Evolutionary conservation across 805 yeast species (phyloP).

Genomic region (Zygotorulaspora chibaensis): DNA sequence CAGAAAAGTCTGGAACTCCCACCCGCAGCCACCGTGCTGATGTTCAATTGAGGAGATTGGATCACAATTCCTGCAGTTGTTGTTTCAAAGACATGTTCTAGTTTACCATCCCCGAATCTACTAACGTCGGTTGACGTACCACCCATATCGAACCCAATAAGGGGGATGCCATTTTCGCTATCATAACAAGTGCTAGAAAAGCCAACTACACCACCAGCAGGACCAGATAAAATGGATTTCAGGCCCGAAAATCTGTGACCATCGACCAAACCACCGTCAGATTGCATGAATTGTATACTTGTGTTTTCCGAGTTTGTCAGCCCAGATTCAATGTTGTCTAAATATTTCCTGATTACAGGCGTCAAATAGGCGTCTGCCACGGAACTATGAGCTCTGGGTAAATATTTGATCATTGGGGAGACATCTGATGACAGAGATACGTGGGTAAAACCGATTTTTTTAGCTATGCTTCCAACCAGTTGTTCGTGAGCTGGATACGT

Average conservation of each 20-base stretch:
- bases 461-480: slow-evolving; percentile 55
- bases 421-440: slow-evolving; percentile 64
- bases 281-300: slow-evolving; percentile 82
- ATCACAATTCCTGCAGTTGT: slow-evolving; percentile 79
- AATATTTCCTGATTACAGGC: slow-evolving; percentile 67
- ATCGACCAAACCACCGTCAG: slow-evolving; percentile 91
- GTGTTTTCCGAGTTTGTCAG: slow-evolving; percentile 47
- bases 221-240: slow-evolving; percentile 86
- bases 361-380: slow-evolving; percentile 81
- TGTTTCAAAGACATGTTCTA: slow-evolving; percentile 78
- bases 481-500: slow-evolving; percentile 68
- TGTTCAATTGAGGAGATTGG: slow-evolving; percentile 80
- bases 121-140: slow-evolving; percentile 88
- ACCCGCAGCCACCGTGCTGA: slow-evolving; percentile 81
- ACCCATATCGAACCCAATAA: slow-evolving; percentile 86
- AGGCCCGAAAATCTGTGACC: slow-evolving; percentile 82
- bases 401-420: slow-evolving; percentile 74
- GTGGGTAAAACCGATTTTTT: slow-evolving; percentile 60
- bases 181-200: slow-evolving; percentile 77
- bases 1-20: slow-evolving; percentile 70
- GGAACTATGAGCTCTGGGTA: slow-evolving; percentile 72
- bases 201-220: slow-evolving; percentile 98
- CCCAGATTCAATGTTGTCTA: slow-evolving; percentile 58
- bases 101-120: slow-evolving; percentile 61
- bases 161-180: slow-evolving; percentile 49